Evolutionary conservation across 306 rosid species (phyloP).

Genomic region (Pterocarpus santalinus): DNA sequence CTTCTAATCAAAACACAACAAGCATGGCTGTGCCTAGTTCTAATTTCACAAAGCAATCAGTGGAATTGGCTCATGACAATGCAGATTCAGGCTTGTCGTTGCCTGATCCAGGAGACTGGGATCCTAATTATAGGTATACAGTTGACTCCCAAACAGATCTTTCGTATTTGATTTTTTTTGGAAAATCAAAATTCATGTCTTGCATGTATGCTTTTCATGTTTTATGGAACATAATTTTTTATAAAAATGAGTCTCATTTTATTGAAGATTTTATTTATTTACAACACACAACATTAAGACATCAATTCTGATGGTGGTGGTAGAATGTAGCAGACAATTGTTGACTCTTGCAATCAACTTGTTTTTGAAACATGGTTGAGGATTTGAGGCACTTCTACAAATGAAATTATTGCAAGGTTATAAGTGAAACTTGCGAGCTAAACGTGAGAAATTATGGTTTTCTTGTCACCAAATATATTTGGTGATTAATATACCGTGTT

Average conservation of each 20-base stretch:
- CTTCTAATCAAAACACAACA: conserved; percentile 65
- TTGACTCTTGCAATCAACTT: neutral
- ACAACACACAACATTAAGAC: neutral
- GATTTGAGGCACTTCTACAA: conserved; percentile 1
- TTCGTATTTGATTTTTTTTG: conserved; percentile 21
- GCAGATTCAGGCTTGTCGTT: conserved; percentile 63
- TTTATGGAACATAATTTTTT: conserved; percentile 1
- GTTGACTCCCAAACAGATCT: conserved; percentile 30
- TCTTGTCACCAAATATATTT: too few relatives aligned
- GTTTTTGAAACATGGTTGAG: neutral
- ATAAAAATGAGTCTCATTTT: neutral
- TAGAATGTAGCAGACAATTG: neutral
- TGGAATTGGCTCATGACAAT: conserved; percentile 65
- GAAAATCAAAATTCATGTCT: conserved; percentile 9
- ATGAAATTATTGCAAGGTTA: neutral
- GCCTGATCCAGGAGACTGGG: conserved; percentile 99
- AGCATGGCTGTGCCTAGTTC: conserved; percentile 60
- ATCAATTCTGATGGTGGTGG: neutral
- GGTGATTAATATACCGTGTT: too few relatives aligned
- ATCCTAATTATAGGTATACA: conserved; percentile 92
- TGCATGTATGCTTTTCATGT: conserved; percentile 37
- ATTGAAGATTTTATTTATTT: conserved; percentile 33
- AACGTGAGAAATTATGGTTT: too few relatives aligned
- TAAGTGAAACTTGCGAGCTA: neutral
- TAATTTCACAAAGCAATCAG: conserved; percentile 58